Conservation (phyloP, 305 asterid genomes). For the Rubia tinctorum region DNA sequence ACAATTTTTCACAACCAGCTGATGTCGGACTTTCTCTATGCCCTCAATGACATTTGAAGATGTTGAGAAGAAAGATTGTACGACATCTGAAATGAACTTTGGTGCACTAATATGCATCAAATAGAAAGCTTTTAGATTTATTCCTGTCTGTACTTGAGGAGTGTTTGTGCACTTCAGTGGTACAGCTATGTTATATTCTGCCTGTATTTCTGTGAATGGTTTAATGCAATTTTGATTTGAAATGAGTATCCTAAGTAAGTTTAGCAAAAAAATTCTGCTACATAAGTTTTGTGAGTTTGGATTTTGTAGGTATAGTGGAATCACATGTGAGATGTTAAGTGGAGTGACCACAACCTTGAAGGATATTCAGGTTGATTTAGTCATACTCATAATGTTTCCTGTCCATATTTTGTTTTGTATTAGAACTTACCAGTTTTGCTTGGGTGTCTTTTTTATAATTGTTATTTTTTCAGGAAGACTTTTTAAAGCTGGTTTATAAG, state of each 20-base stretch:
- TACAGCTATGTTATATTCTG: background rate
- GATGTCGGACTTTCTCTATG: background rate
- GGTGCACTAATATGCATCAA: background rate
- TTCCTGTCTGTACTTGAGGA: background rate
- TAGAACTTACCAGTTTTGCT: background rate
- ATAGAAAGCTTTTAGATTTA: background rate
- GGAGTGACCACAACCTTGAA: constrained; percentile 74
- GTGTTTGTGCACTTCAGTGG: background rate
- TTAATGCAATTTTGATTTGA: background rate
- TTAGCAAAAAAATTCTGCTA: background rate
- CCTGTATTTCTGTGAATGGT: background rate
- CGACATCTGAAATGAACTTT: background rate
- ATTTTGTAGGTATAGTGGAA: constrained; percentile 87
- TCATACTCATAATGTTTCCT: constrained; percentile 3
- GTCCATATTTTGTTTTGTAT: background rate
- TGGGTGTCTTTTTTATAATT: constrained; percentile 15
- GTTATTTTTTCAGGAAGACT: constrained; percentile 59
- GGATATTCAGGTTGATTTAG: constrained; percentile 74
- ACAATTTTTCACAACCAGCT: background rate
- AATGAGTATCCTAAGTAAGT: background rate
- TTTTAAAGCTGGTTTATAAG: constrained; percentile 67
- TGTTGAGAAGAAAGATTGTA: background rate
- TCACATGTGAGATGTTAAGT: constrained; percentile 71
- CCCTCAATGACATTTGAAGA: background rate
- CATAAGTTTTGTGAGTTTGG: background rate